phyloP scores from a whole-genome alignment of 441 rosid genomes.

The Geranium incanum region DNA sequence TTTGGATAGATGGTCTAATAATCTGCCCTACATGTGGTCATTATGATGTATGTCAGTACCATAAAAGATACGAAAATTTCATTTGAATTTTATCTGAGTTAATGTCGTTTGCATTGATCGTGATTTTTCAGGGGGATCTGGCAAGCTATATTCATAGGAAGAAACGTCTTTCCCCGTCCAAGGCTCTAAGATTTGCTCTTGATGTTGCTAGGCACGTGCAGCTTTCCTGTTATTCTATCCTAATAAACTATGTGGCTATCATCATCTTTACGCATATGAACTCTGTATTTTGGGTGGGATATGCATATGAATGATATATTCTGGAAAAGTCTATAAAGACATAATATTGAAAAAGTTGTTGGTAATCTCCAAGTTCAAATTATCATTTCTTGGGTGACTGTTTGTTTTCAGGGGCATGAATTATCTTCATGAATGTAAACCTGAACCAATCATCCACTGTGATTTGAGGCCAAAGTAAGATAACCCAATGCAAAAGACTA shows the following conservation, averaged over 20 bases:
- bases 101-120: slow-evolving; percentile 18
- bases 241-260: slow-evolving; percentile 5
- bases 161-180: slow-evolving; percentile 79
- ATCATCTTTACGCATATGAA: slow-evolving; percentile 1
- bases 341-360: too few species aligned
- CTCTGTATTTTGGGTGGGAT: neutral
- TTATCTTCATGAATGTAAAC: slow-evolving; percentile 94
- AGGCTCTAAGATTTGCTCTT: slow-evolving; percentile 69
- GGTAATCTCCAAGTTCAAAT: neutral
- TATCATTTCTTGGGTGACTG: slow-evolving; percentile 23
- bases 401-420: slow-evolving; percentile 79
- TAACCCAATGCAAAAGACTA: slow-evolving; percentile 41
- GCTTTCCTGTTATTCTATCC: slow-evolving; percentile 11
- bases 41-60: neutral
- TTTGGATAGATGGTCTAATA: neutral
- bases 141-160: slow-evolving; percentile 81
- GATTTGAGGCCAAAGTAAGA: slow-evolving; percentile 93
- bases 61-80: too few species aligned
- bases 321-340: too few species aligned
- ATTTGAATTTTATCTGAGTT: too few species aligned
- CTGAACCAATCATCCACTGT: slow-evolving; percentile 87
- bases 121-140: slow-evolving; percentile 66
- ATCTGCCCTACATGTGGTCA: neutral
- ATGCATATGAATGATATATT: too few species aligned
- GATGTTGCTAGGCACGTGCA: slow-evolving; percentile 71